Evolutionary conservation across 2,329 filamentous ascomycete genomes (phyloP).

Genomic region (Xylaria hypoxylon): DNA sequence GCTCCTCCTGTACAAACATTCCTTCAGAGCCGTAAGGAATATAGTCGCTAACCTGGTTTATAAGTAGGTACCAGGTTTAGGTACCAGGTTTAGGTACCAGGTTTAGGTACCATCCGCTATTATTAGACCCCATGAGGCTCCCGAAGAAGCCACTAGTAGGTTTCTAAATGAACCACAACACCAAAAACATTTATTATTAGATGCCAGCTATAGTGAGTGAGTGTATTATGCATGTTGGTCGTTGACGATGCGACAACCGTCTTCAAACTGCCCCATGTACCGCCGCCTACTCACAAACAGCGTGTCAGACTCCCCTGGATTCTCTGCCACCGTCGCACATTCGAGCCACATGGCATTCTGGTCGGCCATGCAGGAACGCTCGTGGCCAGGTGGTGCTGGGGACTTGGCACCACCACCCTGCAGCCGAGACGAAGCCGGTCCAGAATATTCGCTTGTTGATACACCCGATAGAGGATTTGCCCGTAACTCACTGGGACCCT

Average conservation of each 20-base stretch:
- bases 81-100: too few relatives aligned
- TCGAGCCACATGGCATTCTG: slow-evolving; percentile 38
- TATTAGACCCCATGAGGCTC: slow-evolving; percentile 35
- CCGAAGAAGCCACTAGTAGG: slow-evolving; percentile 10
- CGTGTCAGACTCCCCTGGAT: slow-evolving; percentile 24
- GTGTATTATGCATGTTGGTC: slow-evolving; percentile 6
- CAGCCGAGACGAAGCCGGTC: slow-evolving; percentile 7
- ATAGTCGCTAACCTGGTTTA: slow-evolving; percentile 19
- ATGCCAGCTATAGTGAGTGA: neutral
- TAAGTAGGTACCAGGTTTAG: too few relatives aligned
- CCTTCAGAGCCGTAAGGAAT: slow-evolving; percentile 17
- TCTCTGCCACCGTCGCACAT: slow-evolving; percentile 32
- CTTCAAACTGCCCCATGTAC: neutral
- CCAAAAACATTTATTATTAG: slow-evolving; percentile 30
- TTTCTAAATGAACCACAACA: slow-evolving; percentile 22
- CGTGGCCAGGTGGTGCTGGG: slow-evolving; percentile 20
- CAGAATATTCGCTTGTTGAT: slow-evolving; percentile 5
- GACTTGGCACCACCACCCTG: slow-evolving; percentile 25
- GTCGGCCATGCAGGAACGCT: slow-evolving; percentile 38
- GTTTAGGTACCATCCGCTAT: slow-evolving; percentile 30
- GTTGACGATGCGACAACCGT: slow-evolving; percentile 8
- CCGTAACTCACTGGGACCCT: neutral
- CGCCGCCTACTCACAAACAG: neutral
- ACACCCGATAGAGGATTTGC: slow-evolving; percentile 7
- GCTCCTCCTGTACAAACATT: slow-evolving; percentile 15